Base-by-base conservation (phyloP, 2,329 filamentous ascomycete species). In the Cercospora berteroae region DNA sequence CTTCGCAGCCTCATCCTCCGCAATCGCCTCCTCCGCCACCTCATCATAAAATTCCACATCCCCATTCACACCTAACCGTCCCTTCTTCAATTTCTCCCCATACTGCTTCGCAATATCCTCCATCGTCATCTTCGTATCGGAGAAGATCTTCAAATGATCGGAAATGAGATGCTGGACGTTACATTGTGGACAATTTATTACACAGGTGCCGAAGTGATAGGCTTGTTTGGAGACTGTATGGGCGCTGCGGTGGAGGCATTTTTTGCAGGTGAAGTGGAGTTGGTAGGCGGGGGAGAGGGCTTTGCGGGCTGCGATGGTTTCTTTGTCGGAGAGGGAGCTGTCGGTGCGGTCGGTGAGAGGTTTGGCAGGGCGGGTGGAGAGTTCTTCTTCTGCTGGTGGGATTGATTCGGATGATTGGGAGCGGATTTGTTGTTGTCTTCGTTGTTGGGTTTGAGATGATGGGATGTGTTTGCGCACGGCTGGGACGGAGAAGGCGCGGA, bases 31-130 rank as follows among this genome's bases (percentile, higher is more conserved):
- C 23, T 64, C 65, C 16, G 71, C 71, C 50, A n/a, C 88, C 71
- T 96, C 92, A 31, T 91, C 90, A 90, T 93, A 97, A 73, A 97
- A 95, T 79, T 98, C 94, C 58, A 97, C 82, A 77, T 97, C 91
- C n/a, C 92, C 93, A 72, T 94, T 89, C 71, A 88, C 87, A 61
- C 90, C 88, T 33, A 94, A 77, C 29, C 86, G 87, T 18, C 92
- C 90, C 68, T 87, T 87, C 82, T 90, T 91, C 67, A 94, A 85
- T 1, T 91, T 80, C 71, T 88, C 86, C 5, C 94, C 94, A 76
- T 90, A 90, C 71, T 93, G 88, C 67, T 84, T 83, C 81, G 95
- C 86, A 60, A 98, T 80, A 69, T 94, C 90, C 79, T 96, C 91
- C 31, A 95, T 82, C 0, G 91, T 93, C 66, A 91, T 79, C 65